Percentiles rank a stretch among this genome's conserved stretches.
phyloP scores from a whole-genome alignment of 2,329 filamentous ascomycete genomes.

The Pseudogymnoascus pannorum region DNA sequence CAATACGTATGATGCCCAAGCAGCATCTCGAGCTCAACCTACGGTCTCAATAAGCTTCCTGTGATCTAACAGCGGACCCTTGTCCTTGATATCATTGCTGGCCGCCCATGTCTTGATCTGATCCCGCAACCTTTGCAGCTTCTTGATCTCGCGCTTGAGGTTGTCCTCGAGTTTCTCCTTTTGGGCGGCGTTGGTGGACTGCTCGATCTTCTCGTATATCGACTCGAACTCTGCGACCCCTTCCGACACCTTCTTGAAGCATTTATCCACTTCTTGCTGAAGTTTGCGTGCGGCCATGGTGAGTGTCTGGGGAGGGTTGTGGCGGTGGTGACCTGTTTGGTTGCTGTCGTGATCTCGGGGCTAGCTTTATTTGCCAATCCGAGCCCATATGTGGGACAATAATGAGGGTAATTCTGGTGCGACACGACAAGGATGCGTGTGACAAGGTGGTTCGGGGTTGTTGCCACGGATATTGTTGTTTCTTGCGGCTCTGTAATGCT shows the following conservation, averaged over 20 bases:
- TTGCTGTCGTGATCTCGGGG: constrained; percentile 24
- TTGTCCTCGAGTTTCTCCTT: constrained; percentile 98
- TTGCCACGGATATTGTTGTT: neutral
- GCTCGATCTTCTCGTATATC: constrained; percentile 97
- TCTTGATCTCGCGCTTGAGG: constrained; percentile 99
- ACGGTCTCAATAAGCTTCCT: constrained; percentile 97
- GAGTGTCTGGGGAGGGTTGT: constrained; percentile 21
- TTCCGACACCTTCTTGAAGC: constrained; percentile 97
- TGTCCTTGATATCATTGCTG: constrained; percentile 99
- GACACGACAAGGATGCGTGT: constrained; percentile 9
- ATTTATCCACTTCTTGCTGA: constrained; percentile 97
- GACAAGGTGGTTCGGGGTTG: neutral
- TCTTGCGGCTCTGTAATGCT: constrained; percentile 8
- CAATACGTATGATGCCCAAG: constrained; percentile 9
- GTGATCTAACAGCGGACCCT: constrained; percentile 87
- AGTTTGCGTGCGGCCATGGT: constrained; percentile 93
- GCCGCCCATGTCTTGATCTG: constrained; percentile 99
- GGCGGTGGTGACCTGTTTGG: constrained; percentile 14
- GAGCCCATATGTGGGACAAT: constrained; percentile 22
- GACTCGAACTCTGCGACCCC: constrained; percentile 85
- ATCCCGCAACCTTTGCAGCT: constrained; percentile 91
- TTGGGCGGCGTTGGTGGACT: constrained; percentile 85
- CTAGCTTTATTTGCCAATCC: constrained; percentile 20
- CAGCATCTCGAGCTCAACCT: constrained; percentile 16
- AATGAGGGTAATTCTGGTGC: neutral